Evolutionary conservation across 129 eudicot species (phyloP).

Genomic region (Ambrosia trifida): DNA sequence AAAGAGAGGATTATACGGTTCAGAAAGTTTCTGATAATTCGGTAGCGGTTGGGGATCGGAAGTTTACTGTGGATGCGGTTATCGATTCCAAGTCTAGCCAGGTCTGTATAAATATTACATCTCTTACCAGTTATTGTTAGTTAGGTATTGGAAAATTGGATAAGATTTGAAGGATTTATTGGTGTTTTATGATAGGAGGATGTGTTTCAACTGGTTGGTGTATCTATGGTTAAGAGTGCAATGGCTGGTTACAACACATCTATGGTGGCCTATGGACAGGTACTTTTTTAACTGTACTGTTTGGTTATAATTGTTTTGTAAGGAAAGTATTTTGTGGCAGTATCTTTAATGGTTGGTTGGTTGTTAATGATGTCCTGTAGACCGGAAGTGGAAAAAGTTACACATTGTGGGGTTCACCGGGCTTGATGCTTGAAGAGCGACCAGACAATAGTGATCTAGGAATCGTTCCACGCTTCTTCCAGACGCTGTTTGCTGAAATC

Average conservation of each 20-base stretch:
- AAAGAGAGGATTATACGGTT: conserved; percentile 49
- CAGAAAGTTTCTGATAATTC: conserved; percentile 64
- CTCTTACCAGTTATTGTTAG: background rate
- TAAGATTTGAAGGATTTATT: conserved; percentile 5
- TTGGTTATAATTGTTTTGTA: background rate
- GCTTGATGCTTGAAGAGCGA: conserved; percentile 83
- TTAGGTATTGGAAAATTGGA: background rate
- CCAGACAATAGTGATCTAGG: conserved; percentile 60
- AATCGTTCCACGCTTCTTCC: conserved; percentile 84
- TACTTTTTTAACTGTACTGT: conserved; percentile 2
- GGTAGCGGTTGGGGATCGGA: conserved; percentile 56
- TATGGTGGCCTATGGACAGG: conserved; percentile 89
- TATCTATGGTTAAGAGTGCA: conserved; percentile 77
- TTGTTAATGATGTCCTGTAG: conserved; percentile 38
- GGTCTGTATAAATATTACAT: conserved; percentile 44
- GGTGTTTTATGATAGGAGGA: conserved; percentile 60
- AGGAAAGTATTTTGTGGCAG: background rate
- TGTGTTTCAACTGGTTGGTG: conserved; percentile 70
- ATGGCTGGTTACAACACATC: conserved; percentile 93
- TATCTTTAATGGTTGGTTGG: background rate
- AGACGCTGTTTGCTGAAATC: conserved; percentile 78
- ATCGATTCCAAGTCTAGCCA: conserved; percentile 74
- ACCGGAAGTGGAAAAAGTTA: conserved; percentile 96
- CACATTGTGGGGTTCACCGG: conserved; percentile 98
- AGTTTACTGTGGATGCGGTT: conserved; percentile 66